Percentiles rank a stretch among this genome's conserved stretches.
Evolutionary conservation across 2,329 filamentous ascomycete genomes (phyloP).

Genomic region (Xylaria hypoxylon): DNA sequence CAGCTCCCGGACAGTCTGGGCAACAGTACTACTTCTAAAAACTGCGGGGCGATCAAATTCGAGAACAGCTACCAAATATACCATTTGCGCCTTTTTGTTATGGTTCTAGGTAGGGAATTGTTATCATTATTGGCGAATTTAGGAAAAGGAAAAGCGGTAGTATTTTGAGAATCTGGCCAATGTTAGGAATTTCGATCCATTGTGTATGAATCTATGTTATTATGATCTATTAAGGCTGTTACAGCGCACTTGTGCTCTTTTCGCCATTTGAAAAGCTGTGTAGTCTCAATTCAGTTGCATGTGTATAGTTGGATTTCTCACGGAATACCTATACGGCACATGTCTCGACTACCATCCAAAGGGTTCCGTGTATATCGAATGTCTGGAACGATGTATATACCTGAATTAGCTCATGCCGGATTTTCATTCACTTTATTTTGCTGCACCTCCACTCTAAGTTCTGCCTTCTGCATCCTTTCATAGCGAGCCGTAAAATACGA

Average conservation of each 20-base stretch:
- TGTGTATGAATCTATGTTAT: neutral
- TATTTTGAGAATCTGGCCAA: conserved; percentile 7
- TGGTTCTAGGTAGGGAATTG: conserved; percentile 2
- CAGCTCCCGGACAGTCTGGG: conserved; percentile 67
- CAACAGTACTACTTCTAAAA: conserved; percentile 67
- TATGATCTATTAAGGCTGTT: neutral
- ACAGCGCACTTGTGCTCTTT: neutral
- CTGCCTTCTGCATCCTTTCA: conserved; percentile 49
- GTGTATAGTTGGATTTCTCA: conserved; percentile 14
- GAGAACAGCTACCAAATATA: neutral
- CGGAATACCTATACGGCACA: conserved; percentile 5
- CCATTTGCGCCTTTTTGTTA: neutral
- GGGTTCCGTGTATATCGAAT: neutral
- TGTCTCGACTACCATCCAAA: neutral
- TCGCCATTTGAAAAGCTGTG: neutral
- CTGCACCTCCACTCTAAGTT: conserved; percentile 22
- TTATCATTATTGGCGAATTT: neutral
- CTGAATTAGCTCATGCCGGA: neutral
- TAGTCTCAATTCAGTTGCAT: neutral
- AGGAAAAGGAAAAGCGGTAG: conserved; percentile 4
- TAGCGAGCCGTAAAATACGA: conserved; percentile 58
- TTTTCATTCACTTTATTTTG: conserved; percentile 10
- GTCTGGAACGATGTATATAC: neutral
- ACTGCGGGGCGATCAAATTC: neutral
- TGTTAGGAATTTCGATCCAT: neutral